Conservation (phyloP, 176 grass and related monocot species). For the Alopecurus myosuroides region DNA sequence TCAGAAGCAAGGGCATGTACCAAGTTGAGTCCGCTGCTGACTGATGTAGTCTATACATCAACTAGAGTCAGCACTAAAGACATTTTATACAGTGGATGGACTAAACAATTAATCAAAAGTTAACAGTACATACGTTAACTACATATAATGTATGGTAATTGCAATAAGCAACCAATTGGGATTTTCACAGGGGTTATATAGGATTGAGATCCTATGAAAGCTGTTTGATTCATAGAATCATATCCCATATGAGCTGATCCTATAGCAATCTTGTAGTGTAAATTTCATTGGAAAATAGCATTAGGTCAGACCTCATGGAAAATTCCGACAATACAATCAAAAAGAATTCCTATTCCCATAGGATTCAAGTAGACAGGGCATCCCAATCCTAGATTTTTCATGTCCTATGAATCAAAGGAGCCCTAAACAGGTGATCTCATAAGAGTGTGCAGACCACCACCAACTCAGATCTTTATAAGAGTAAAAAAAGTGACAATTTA, state of each 20-base stretch:
- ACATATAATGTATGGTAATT: background rate
- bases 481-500: background rate
- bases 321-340: too few species aligned
- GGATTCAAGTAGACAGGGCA: too few species aligned
- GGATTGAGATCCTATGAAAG: too few species aligned
- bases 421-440: background rate
- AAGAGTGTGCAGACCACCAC: background rate
- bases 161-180: background rate
- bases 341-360: too few species aligned
- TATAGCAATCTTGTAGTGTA: too few species aligned
- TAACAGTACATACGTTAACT: background rate
- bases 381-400: too few species aligned
- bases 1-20: background rate
- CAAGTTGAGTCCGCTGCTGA: background rate
- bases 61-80: background rate
- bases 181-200: background rate
- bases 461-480: background rate
- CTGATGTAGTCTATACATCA: background rate
- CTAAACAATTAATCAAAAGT: background rate
- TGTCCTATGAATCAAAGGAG: too few species aligned
- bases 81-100: background rate
- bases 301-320: too few species aligned
- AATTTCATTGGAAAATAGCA: too few species aligned
- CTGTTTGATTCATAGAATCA: too few species aligned
- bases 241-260: too few species aligned